These are phyloP conservation scores for Ceratobasidium sp. DNA, from an alignment of 1,284 basidiomycete species.

Conservation along the genomic window DNA sequence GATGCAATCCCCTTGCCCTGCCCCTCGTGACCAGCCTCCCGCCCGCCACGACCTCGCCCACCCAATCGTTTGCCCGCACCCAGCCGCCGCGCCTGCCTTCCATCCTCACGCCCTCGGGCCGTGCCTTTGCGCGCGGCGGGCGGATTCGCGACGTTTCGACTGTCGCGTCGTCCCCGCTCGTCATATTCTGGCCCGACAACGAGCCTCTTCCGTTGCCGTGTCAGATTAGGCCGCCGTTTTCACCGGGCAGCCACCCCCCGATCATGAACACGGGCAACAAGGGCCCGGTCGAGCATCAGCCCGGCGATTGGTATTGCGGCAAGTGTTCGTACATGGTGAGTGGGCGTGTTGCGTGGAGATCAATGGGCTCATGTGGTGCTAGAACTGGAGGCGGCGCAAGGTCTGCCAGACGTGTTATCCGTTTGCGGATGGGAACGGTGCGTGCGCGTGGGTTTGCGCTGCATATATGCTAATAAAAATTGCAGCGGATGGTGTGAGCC, in stretches of 20 bases:
- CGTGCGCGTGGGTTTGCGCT: not conserved
- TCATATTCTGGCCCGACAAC: constrained; percentile 89
- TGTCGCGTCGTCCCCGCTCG: constrained; percentile 74
- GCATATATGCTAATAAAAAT: not conserved
- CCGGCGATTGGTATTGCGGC: constrained; percentile 89
- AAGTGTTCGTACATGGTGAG: constrained; percentile 76
- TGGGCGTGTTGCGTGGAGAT: constrained; percentile 20
- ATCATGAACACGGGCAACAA: constrained; percentile 90
- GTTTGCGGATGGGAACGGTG: constrained; percentile 59
- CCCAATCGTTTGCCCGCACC: constrained; percentile 49
- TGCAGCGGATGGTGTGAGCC: constrained; percentile 74
- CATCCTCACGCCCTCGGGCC: constrained; percentile 76
- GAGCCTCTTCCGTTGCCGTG: constrained; percentile 79
- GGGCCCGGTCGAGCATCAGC: constrained; percentile 85
- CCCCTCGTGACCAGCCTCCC: not conserved
- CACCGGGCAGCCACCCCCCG: constrained; percentile 71
- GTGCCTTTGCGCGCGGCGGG: constrained; percentile 75
- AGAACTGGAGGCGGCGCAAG: constrained; percentile 84
- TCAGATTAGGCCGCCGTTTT: constrained; percentile 72
- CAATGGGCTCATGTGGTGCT: not conserved
- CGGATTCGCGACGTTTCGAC: constrained; percentile 78
- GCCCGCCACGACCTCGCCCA: constrained; percentile 41
- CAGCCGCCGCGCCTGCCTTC: constrained; percentile 33
- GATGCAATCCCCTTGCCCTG: constrained; percentile 26
- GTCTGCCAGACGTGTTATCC: constrained; percentile 90